Percentiles rank a stretch among this genome's conserved stretches.
phyloP scores from a whole-genome alignment of 768 basidiomycete species.

The Hericium rajendrae region DNA sequence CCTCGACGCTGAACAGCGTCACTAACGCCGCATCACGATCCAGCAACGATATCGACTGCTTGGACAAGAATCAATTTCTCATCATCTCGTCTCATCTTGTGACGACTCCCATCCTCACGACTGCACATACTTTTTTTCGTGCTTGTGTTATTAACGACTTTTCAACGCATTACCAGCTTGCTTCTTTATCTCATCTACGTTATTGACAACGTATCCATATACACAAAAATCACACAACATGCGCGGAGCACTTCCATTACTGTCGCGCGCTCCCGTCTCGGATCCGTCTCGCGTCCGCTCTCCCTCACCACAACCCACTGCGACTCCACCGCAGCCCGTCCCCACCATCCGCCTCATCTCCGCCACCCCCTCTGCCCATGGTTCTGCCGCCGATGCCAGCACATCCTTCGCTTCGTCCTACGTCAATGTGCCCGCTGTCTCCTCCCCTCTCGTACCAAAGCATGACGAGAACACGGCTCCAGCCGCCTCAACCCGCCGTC shows the following conservation, averaged over 20 bases:
- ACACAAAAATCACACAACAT: constrained; percentile 3
- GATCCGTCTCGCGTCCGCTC: constrained; percentile 17
- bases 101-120: not conserved
- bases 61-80: not conserved
- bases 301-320: constrained; percentile 17
- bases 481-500: constrained; percentile 25
- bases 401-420: constrained; percentile 17
- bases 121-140: not conserved
- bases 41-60: not conserved
- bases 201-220: not conserved
- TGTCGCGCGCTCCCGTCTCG: constrained; percentile 6
- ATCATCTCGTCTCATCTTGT: not conserved
- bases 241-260: constrained; percentile 5
- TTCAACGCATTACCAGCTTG: not conserved
- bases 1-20: not conserved
- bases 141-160: not conserved
- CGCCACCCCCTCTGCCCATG: constrained; percentile 52
- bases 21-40: not conserved
- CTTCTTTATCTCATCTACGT: not conserved
- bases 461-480: constrained; percentile 5
- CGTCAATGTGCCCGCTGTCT: constrained; percentile 14
- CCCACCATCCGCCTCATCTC: constrained; percentile 66
- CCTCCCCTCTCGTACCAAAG: constrained; percentile 26
- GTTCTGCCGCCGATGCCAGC: constrained; percentile 21
- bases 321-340: constrained; percentile 22